A percentile compares a stretch with the other conserved stretches of the same genome.
Conservation (phyloP, 768 basidiomycete species). For the Hemileccinum impolitum region DNA sequence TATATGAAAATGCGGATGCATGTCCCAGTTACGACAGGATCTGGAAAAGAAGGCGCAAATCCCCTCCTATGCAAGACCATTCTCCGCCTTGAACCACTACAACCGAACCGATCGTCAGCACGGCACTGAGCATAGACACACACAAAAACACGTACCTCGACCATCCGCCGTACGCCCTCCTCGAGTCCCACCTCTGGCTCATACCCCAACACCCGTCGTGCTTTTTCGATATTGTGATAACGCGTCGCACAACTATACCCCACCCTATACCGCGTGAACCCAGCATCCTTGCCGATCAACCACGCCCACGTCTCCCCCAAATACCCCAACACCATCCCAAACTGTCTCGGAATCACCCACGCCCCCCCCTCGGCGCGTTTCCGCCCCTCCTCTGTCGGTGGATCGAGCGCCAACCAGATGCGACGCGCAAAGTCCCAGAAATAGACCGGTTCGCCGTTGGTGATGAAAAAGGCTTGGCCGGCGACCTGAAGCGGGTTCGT, state of each 20-base stretch:
- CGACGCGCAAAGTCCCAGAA: conserved; percentile 92
- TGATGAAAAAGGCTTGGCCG: conserved; percentile 94
- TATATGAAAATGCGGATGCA: not conserved
- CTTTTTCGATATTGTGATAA: conserved; percentile 94
- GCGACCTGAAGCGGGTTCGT: conserved; percentile 72
- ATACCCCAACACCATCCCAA: conserved; percentile 72
- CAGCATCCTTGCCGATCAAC: conserved; percentile 73
- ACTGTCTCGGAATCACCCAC: conserved; percentile 51
- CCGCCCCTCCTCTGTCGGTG: conserved; percentile 40
- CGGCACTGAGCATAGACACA: not conserved
- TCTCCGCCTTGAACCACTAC: conserved; percentile 32
- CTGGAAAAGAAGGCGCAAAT: not conserved
- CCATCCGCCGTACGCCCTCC: conserved; percentile 78
- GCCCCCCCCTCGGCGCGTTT: conserved; percentile 37
- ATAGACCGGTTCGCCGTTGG: conserved; percentile 92
- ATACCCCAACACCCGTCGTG: conserved; percentile 87
- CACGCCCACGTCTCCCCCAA: conserved; percentile 72
- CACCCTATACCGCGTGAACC: conserved; percentile 84
- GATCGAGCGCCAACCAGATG: conserved; percentile 72
- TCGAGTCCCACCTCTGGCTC: conserved; percentile 86
- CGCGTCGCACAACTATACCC: conserved; percentile 73
- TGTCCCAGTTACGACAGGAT: not conserved
- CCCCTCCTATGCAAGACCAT: conserved; percentile 22
- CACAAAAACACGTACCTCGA: conserved; percentile 55
- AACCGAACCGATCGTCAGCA: not conserved